A percentile compares a stretch with the other conserved stretches of the same genome.
Evolutionary conservation across 768 basidiomycete species (phyloP).

Genomic region (Boletus eberwhitei): DNA sequence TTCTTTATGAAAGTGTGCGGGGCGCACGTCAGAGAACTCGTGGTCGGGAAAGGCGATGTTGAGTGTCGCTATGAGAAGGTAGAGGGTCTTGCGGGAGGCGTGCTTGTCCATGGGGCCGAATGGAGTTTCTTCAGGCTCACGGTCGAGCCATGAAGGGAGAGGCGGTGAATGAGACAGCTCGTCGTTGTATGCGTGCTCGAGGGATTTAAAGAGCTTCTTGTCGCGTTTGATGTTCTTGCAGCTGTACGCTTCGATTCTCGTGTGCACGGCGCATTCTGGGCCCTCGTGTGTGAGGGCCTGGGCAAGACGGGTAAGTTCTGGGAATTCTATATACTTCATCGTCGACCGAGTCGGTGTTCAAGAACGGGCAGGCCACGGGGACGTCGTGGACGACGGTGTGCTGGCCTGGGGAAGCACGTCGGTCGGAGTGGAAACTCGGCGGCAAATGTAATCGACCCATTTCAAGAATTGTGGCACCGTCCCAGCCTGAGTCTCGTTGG

Average conservation of each 20-base stretch:
- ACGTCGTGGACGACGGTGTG: background rate
- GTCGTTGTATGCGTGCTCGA: slow-evolving; percentile 81
- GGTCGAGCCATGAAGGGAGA: slow-evolving; percentile 72
- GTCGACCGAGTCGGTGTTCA: background rate
- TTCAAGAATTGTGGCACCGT: slow-evolving; percentile 19
- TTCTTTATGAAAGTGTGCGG: slow-evolving; percentile 86
- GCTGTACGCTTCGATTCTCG: slow-evolving; percentile 93
- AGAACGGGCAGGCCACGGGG: background rate
- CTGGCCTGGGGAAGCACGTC: background rate
- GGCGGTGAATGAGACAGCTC: slow-evolving; percentile 83
- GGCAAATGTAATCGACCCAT: slow-evolving; percentile 1
- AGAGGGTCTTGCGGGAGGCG: slow-evolving; percentile 84
- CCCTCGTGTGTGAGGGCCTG: slow-evolving; percentile 82
- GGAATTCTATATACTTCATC: slow-evolving; percentile 90
- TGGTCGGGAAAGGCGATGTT: slow-evolving; percentile 98
- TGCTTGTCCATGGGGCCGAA: slow-evolving; percentile 91
- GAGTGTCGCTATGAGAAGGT: slow-evolving; percentile 92
- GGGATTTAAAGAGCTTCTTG: slow-evolving; percentile 90
- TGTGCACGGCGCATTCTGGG: slow-evolving; percentile 84
- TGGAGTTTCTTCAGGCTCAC: slow-evolving; percentile 73
- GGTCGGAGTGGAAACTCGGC: slow-evolving; percentile 21
- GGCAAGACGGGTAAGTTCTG: slow-evolving; percentile 73
- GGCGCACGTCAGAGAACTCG: slow-evolving; percentile 91
- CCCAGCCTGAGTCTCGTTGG: too few relatives aligned
- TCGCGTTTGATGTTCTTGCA: slow-evolving; percentile 98